A percentile compares a stretch with the other conserved stretches of the same genome.
Conservation (phyloP, 2,329 filamentous ascomycete species). For the Byssothecium circinans region DNA sequence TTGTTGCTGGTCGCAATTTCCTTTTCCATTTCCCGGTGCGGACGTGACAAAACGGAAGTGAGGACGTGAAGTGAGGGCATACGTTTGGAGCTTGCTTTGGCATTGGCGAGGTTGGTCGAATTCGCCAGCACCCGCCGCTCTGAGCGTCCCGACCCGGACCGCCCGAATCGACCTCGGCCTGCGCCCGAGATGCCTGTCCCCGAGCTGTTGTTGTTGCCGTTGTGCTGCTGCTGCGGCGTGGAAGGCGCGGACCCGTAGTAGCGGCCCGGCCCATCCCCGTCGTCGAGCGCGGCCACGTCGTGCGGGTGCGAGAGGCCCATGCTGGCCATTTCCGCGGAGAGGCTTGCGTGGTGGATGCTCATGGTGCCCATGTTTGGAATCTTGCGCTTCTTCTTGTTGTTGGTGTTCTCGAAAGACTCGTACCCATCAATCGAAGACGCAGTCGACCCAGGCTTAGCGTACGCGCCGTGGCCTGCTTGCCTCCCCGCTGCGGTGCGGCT, state of each 20-base stretch:
- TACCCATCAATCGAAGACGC: constrained; percentile 82
- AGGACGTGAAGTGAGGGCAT: constrained; percentile 23
- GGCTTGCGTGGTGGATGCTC: constrained; percentile 56
- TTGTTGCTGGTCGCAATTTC: constrained; percentile 20
- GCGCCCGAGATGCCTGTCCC: constrained; percentile 79
- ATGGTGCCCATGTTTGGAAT: constrained; percentile 85
- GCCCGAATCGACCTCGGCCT: constrained; percentile 80
- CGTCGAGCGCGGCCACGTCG: constrained; percentile 47
- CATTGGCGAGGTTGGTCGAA: constrained; percentile 48
- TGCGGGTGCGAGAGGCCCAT: constrained; percentile 60
- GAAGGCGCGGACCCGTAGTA: constrained; percentile 61
- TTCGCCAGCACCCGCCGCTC: constrained; percentile 49
- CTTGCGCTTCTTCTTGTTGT: constrained; percentile 99
- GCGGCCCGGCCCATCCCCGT: constrained; percentile 51
- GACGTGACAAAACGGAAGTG: too few relatives aligned
- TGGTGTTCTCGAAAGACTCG: constrained; percentile 96
- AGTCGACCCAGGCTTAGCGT: constrained; percentile 56
- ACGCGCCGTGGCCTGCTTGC: constrained; percentile 26
- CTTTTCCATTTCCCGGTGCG: too few relatives aligned
- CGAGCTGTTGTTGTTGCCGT: constrained; percentile 12
- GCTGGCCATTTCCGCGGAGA: constrained; percentile 66
- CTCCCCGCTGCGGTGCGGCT: constrained; percentile 33
- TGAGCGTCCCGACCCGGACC: constrained; percentile 50
- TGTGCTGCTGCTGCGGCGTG: constrained; percentile 50
- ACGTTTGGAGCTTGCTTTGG: constrained; percentile 46